A percentile compares a stretch with the other conserved stretches of the same genome.
These are phyloP conservation scores for Aspergillus sp. DNA, from an alignment of 2,329 filamentous ascomycete species.

Conservation along the genomic window DNA sequence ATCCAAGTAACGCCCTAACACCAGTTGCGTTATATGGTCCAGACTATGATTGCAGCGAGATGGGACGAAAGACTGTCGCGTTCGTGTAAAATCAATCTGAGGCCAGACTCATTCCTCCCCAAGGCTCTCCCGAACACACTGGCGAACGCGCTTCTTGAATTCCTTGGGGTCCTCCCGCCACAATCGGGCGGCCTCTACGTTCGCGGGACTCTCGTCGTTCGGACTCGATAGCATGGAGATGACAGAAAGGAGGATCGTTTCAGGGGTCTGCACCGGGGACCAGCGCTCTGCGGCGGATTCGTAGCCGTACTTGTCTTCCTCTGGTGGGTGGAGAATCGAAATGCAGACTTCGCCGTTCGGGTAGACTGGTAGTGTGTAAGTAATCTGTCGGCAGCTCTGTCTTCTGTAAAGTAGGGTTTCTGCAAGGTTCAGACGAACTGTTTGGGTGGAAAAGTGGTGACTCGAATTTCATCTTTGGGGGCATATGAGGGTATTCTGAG, in stretches of 20 bases:
- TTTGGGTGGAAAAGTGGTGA: conserved; percentile 92
- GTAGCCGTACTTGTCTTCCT: conserved; percentile 93
- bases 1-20: conserved; percentile 9
- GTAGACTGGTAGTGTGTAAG: conserved; percentile 65
- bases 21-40: conserved; percentile 2
- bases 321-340: conserved; percentile 92
- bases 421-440: conserved; percentile 53
- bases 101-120: conserved; percentile 63
- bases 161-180: conserved; percentile 80
- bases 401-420: background rate
- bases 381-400: background rate
- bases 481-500: conserved; percentile 80
- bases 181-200: conserved; percentile 88
- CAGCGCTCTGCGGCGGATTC: conserved; percentile 88
- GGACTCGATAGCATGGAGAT: conserved; percentile 91
- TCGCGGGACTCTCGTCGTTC: conserved; percentile 94
- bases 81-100: background rate
- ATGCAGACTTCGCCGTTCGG: conserved; percentile 88
- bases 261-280: conserved; percentile 92
- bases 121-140: conserved; percentile 79
- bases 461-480: conserved; percentile 87
- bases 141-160: conserved; percentile 77
- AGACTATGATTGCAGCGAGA: conserved; percentile 1
- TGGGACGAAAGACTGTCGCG: background rate
- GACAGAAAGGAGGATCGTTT: conserved; percentile 89